Evolutionary conservation across 192 early-diverging fungal genomes (phyloP).

Genomic region (Mortierella antarctica): DNA sequence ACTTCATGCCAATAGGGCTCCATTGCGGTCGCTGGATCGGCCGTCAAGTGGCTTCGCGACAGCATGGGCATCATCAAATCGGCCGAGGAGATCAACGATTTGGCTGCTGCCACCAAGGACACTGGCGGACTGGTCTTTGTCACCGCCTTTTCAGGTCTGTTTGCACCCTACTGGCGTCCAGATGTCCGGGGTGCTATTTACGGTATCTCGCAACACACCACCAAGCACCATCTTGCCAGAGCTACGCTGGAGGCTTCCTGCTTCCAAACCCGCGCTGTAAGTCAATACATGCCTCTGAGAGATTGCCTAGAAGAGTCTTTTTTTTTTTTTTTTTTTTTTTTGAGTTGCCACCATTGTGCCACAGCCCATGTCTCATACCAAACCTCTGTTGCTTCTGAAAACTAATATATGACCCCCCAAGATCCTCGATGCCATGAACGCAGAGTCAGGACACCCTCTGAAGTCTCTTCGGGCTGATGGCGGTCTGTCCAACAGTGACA

Average conservation of each 20-base stretch:
- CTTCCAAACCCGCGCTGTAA: slow-evolving; percentile 84
- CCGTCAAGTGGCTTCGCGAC: slow-evolving; percentile 92
- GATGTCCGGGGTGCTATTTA: slow-evolving; percentile 90
- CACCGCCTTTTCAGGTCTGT: slow-evolving; percentile 92
- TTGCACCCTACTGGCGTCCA: slow-evolving; percentile 94
- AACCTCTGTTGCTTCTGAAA: background rate
- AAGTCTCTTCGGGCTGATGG: slow-evolving; percentile 90
- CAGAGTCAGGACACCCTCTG: slow-evolving; percentile 75
- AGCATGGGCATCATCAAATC: slow-evolving; percentile 83
- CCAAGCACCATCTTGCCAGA: slow-evolving; percentile 84
- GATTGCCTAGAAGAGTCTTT: background rate
- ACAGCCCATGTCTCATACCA: background rate
- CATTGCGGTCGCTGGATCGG: slow-evolving; percentile 90
- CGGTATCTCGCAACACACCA: slow-evolving; percentile 91
- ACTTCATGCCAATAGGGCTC: slow-evolving; percentile 65
- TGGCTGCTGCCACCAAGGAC: slow-evolving; percentile 76
- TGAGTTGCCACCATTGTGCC: background rate
- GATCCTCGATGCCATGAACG: slow-evolving; percentile 91
- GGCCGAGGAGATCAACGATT: slow-evolving; percentile 75
- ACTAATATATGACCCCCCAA: background rate
- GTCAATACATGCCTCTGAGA: background rate
- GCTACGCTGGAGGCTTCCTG: slow-evolving; percentile 92
- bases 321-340: background rate
- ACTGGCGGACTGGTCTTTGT: slow-evolving; percentile 96
- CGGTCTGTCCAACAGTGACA: slow-evolving; percentile 91